These are phyloP conservation scores for Eimeria maxima DNA, from an alignment of 169 alveolate species.

Conservation along the genomic window DNA sequence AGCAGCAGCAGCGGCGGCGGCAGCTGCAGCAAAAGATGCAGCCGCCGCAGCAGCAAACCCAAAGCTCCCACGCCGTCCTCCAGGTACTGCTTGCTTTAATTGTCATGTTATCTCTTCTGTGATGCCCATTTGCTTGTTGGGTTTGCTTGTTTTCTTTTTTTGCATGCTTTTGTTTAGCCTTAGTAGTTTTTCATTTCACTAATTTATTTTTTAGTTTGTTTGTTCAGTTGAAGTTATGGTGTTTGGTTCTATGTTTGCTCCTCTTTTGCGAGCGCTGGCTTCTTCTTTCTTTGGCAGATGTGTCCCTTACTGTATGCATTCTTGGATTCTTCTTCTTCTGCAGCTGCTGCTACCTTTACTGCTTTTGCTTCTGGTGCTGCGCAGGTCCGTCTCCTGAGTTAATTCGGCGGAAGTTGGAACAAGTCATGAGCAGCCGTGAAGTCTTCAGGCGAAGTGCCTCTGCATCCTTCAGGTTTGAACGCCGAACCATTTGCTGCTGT, in stretches of 20 bases:
- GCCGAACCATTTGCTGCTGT: no score
- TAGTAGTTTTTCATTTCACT: no score
- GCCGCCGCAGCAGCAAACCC: not conserved
- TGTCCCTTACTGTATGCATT: no score
- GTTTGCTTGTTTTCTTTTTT: no score
- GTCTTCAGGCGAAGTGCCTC: constrained; percentile 59
- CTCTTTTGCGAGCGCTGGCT: not conserved
- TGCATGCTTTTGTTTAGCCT: no score
- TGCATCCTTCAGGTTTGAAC: constrained; percentile 61
- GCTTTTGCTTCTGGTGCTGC: not conserved
- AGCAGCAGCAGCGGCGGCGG: constrained; percentile 1
- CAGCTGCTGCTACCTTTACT: no score
- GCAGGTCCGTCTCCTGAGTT: constrained; percentile 78
- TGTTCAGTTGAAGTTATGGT: not conserved
- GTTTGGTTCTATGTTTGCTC: not conserved
- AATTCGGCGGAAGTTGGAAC: constrained; percentile 62
- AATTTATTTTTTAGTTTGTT: no score
- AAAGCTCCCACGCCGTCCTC: no score
- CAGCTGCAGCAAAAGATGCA: not conserved
- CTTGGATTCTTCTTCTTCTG: not conserved
- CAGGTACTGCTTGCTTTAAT: not conserved
- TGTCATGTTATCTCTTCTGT: no score
- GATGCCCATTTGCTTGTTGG: no score
- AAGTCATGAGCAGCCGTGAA: constrained; percentile 52
- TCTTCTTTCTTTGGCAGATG: not conserved